Base-by-base conservation (phyloP, 202 grass and related monocot genomes). In the Cymbopogon flexuosus region DNA sequence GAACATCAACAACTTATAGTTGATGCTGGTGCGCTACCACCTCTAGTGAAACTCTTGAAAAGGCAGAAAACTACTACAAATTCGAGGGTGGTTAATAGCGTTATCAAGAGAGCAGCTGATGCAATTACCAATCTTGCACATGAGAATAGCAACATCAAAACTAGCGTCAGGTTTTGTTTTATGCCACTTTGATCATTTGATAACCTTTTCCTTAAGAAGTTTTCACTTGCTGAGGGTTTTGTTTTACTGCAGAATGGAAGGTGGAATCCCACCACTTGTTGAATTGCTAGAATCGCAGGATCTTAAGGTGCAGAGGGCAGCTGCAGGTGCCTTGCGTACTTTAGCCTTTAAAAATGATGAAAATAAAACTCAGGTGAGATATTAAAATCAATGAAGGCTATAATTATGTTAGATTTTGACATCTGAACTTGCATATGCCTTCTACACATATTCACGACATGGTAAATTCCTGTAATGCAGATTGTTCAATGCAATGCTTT, bases 71-170 rank as follows among this genome's bases (percentile, higher is more conserved):
- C 73, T 88, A 77, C 71, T 57, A 75, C 72, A 45, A 91, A 90
- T 68, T 88, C 71, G n/a, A 85, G 96, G 85, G 85, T 88, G n/a
- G 89, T 92, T 85, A 96, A 99, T 83, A 90, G 96, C 60, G 92
- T 99, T 40, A 90, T 99, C 79, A 88, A 93, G 79, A 91, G 96
- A 93, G 96, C 96, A 85, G 93, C 96, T 73, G 96, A 99, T 93
- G 96, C 96, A 82, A 93, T 99, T 81, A 99, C 96, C 10, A 99
- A 99, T 87, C 93, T 99, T 31, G 96, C 96, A 93, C 96, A 99
- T 93, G 96, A 99, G 82, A 99, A 99, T 88, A 96, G 93, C 83
- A 91, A 91, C 72, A 99, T 99, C 83, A 99, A 99, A 91, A 99
- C 89, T 75, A 89, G 85, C 52, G 87, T 96, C 89, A 96, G 96